Conservation (phyloP, 352 stramenopile genomes). For the Pythium volutum region DNA sequence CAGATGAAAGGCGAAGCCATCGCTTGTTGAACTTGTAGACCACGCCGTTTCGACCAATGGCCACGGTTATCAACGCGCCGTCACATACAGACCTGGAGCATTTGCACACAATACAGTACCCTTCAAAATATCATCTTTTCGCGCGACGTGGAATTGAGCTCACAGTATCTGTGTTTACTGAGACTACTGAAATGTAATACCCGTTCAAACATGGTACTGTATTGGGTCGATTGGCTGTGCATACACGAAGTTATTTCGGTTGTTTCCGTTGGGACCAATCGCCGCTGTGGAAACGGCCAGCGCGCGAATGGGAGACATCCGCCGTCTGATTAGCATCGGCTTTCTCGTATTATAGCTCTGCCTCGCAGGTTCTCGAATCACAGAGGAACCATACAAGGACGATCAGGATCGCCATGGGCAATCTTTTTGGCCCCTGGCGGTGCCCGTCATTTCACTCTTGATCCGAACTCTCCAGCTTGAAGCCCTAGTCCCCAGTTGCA, state of each 20-base stretch:
- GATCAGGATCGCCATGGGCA: background rate
- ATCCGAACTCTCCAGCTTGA: background rate
- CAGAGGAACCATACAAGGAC: background rate
- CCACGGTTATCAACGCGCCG: constrained; percentile 2
- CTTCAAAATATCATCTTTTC: background rate
- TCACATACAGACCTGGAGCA: background rate
- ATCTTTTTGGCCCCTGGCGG: background rate
- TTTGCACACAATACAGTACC: background rate
- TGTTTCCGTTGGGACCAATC: constrained; percentile 17
- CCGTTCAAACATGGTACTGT: no score
- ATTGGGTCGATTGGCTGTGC: no score
- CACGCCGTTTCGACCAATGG: constrained; percentile 15
- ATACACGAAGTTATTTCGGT: background rate
- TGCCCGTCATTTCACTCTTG: background rate
- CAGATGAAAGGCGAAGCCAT: background rate
- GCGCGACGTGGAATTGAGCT: no score
- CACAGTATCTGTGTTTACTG: no score
- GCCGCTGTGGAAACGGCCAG: constrained; percentile 15
- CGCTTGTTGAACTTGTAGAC: constrained; percentile 1
- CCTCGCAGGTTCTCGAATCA: background rate
- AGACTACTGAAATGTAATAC: no score
- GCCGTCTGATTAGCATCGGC: no score
- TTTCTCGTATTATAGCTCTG: no score
- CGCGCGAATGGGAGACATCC: no score
- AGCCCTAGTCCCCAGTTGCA: background rate